Conservation (phyloP, 2,329 filamentous ascomycete genomes). For the Rhynchosporium agropyri region DNA sequence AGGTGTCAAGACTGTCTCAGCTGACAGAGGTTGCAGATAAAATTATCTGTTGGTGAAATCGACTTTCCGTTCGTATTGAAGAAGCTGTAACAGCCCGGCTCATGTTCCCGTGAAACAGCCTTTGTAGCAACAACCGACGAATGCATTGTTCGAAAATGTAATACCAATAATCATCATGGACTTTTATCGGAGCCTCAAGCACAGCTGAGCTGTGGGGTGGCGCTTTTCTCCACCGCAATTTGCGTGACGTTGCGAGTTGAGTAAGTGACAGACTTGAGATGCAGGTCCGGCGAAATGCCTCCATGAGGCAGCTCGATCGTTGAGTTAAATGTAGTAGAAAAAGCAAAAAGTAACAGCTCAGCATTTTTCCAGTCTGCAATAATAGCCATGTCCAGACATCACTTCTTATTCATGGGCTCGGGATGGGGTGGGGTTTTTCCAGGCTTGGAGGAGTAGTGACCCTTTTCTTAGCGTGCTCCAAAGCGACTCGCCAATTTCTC, state of each 20-base stretch:
- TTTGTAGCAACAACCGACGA: not conserved
- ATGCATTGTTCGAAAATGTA: no score
- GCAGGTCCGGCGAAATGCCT: not conserved
- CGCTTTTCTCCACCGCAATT: not conserved
- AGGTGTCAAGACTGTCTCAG: not conserved
- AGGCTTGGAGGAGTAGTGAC: not conserved
- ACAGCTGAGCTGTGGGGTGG: not conserved
- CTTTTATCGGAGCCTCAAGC: not conserved
- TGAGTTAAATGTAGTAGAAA: not conserved
- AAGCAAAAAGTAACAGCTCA: not conserved
- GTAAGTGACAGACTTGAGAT: not conserved
- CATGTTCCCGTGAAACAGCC: slow-evolving; percentile 1
- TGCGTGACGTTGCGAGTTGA: not conserved
- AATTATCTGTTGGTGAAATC: not conserved
- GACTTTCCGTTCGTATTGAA: no score
- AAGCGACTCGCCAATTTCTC: slow-evolving; percentile 3
- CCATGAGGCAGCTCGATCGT: slow-evolving; percentile 3
- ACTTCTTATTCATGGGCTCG: not conserved
- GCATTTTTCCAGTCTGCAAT: not conserved
- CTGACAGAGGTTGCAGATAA: not conserved
- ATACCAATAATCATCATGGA: no score
- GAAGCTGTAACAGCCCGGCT: not conserved
- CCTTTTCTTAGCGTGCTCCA: not conserved
- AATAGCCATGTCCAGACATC: not conserved
- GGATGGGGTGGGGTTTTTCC: not conserved